phyloP scores from a whole-genome alignment of 257 asterid species.

The Coffea eugenioides region DNA sequence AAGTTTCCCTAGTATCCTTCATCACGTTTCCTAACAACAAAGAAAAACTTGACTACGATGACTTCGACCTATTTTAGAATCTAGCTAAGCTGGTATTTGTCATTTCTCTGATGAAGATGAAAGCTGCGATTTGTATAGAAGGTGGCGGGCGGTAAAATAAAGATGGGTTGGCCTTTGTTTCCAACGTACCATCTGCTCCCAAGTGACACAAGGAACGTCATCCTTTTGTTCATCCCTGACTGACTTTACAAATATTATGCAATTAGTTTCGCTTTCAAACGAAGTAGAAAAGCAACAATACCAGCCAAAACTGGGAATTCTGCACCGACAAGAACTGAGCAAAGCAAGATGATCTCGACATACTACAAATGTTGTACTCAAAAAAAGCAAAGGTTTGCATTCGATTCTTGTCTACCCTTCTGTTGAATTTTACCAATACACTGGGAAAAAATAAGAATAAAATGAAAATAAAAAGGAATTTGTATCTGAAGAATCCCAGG shows the following conservation, averaged over 20 bases:
- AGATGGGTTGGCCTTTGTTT: background rate
- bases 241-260: background rate
- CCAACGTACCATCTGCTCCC: background rate
- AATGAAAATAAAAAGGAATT: background rate
- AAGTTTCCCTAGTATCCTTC: background rate
- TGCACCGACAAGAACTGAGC: background rate
- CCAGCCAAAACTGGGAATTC: background rate
- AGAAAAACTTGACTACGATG: background rate
- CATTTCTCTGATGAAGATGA: background rate
- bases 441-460: background rate
- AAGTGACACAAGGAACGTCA: too few species aligned
- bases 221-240: background rate
- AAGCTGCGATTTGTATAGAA: too few species aligned
- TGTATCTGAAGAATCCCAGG: background rate
- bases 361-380: background rate
- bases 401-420: background rate
- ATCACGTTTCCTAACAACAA: too few species aligned
- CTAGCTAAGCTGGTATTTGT: background rate
- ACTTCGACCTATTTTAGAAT: background rate
- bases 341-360: background rate
- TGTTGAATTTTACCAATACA: background rate
- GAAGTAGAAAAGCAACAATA: background rate
- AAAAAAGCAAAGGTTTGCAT: background rate
- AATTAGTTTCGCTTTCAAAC: background rate
- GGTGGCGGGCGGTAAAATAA: background rate